phyloP scores from a whole-genome alignment of 345 rosid species.

The Ceriops tagal region DNA sequence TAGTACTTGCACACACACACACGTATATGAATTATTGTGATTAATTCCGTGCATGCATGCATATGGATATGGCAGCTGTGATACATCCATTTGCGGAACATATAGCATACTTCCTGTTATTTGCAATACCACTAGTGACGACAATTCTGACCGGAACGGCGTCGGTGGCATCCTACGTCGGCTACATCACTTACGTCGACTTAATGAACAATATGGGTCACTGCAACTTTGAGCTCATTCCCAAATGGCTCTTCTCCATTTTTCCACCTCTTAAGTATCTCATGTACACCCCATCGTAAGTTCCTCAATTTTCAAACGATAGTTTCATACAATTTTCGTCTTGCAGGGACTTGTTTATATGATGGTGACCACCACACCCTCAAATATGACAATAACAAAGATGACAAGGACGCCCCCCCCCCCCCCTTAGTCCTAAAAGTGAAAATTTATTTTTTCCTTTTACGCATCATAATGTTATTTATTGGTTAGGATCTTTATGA shows the following conservation, averaged over 20 bases:
- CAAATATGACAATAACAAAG: too few species aligned
- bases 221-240: slow-evolving; percentile 79
- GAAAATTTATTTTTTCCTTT: too few species aligned
- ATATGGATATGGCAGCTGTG: slow-evolving; percentile 48
- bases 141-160: slow-evolving; percentile 24
- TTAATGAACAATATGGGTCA: slow-evolving; percentile 89
- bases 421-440: too few species aligned
- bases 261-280: slow-evolving; percentile 71
- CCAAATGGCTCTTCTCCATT: slow-evolving; percentile 43
- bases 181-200: slow-evolving; percentile 51
- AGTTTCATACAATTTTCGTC: not conserved
- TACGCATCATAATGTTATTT: too few species aligned
- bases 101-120: slow-evolving; percentile 44
- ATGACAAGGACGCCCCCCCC: too few species aligned
- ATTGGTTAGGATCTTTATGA: too few species aligned
- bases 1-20: too few species aligned
- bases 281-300: slow-evolving; percentile 71
- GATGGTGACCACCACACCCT: not conserved
- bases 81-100: slow-evolving; percentile 82
- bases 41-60: too few species aligned
- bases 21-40: too few species aligned
- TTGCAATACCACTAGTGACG: slow-evolving; percentile 40
- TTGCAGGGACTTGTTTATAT: not conserved
- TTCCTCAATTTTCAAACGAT: not conserved
- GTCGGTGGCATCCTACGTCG: slow-evolving; percentile 18